phyloP scores from a whole-genome alignment of 257 asterid genomes.

The Rehmannia glutinosa region DNA sequence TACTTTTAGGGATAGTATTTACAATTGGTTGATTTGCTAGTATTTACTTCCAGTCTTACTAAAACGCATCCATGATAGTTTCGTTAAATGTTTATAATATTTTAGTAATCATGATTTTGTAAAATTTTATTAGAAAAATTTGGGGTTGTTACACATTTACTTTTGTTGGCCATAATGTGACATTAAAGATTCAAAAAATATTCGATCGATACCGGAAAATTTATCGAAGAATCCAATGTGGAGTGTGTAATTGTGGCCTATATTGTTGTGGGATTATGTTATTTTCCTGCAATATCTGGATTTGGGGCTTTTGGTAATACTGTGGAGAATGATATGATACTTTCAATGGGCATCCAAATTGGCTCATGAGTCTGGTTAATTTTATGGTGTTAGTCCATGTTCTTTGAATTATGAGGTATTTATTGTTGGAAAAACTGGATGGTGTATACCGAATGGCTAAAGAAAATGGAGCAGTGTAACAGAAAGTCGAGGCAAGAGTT shows the following conservation, averaged over 20 bases:
- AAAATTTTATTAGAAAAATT: too few relatives aligned
- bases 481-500: too few relatives aligned
- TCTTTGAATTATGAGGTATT: too few relatives aligned
- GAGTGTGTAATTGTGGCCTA: slow-evolving; percentile 35
- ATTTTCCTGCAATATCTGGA: slow-evolving; percentile 37
- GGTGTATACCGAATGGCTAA: too few relatives aligned
- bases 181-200: slow-evolving; percentile 38
- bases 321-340: slow-evolving; percentile 32
- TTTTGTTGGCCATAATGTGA: slow-evolving; percentile 36
- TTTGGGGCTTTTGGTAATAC: slow-evolving; percentile 35
- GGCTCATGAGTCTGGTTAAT: slow-evolving; percentile 35
- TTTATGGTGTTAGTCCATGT: slow-evolving; percentile 43
- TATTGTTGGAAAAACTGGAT: too few relatives aligned
- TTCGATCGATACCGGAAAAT: slow-evolving; percentile 37
- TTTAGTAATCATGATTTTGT: too few relatives aligned
- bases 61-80: too few relatives aligned
- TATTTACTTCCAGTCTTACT: too few relatives aligned
- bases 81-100: too few relatives aligned
- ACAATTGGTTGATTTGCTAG: too few relatives aligned
- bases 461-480: too few relatives aligned
- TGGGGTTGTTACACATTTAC: slow-evolving; percentile 33
- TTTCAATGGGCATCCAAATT: slow-evolving; percentile 30
- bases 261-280: slow-evolving; percentile 31
- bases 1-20: too few relatives aligned
- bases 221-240: slow-evolving; percentile 37